Conservation (phyloP, 768 basidiomycete genomes). For the Leccinellum luteum region DNA sequence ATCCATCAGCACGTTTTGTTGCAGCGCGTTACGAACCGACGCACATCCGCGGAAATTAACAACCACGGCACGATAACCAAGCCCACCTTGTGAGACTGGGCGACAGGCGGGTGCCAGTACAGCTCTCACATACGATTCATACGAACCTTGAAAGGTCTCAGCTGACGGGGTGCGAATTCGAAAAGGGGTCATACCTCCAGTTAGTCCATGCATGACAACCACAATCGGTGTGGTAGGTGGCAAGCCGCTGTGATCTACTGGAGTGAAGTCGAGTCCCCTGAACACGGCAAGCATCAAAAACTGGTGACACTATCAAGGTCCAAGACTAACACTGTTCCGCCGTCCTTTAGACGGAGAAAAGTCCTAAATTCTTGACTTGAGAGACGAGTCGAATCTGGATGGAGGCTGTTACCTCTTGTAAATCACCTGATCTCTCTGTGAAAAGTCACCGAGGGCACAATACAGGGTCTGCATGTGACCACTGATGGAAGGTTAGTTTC, state of each 20-base stretch:
- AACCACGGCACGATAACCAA: conserved; percentile 88
- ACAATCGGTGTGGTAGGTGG: conserved; percentile 27
- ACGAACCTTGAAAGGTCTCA: conserved; percentile 55
- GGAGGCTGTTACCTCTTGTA: conserved; percentile 28
- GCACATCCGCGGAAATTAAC: conserved; percentile 91
- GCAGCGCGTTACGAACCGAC: conserved; percentile 28
- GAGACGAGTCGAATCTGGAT: neutral
- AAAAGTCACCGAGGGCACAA: conserved; percentile 31
- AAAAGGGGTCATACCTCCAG: conserved; percentile 26
- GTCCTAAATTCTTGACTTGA: conserved; percentile 20
- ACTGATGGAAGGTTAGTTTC: conserved; percentile 20
- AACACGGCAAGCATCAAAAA: neutral
- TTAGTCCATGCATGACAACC: conserved; percentile 33
- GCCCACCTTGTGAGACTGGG: conserved; percentile 72
- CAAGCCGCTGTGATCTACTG: conserved; percentile 23
- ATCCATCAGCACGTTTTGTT: conserved; percentile 15
- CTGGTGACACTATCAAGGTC: neutral
- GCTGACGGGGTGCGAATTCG: neutral
- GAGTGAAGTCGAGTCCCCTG: conserved; percentile 35
- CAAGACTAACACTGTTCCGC: conserved; percentile 32
- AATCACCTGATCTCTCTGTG: conserved; percentile 27
- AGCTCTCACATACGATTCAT: conserved; percentile 87
- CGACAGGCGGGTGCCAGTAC: conserved; percentile 72
- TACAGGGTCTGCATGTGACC: conserved; percentile 35
- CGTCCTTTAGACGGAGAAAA: conserved; percentile 29